phyloP scores from a whole-genome alignment of 768 basidiomycete genomes.

The Pleurotus salmoneostramineus region DNA sequence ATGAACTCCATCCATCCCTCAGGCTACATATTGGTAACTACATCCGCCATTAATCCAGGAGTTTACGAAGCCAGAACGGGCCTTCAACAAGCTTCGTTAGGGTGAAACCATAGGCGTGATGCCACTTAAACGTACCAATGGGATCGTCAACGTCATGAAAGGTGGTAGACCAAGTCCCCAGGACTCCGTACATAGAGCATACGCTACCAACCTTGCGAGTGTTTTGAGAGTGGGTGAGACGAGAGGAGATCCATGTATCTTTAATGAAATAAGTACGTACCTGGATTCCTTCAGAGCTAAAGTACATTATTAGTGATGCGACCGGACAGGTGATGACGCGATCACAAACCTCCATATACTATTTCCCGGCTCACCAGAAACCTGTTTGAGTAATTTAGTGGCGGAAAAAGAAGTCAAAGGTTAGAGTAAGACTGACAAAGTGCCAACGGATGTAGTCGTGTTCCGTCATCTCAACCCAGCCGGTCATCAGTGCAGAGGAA shows the following conservation, averaged over 20 bases:
- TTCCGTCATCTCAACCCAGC: conserved; percentile 50
- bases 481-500: conserved; percentile 42
- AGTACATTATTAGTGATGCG: neutral
- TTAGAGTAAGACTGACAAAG: conserved; percentile 41
- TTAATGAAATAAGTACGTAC: conserved; percentile 1
- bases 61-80: conserved; percentile 32
- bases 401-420: conserved; percentile 8
- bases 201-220: conserved; percentile 45
- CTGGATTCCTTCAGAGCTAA: conserved; percentile 10
- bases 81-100: conserved; percentile 15
- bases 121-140: conserved; percentile 27
- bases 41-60: neutral
- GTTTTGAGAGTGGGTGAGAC: conserved; percentile 16
- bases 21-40: neutral
- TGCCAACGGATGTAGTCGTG: conserved; percentile 61
- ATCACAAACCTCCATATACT: conserved; percentile 52
- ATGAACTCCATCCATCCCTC: too few species aligned
- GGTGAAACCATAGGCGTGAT: neutral
- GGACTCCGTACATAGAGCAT: conserved; percentile 53
- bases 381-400: conserved; percentile 21
- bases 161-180: conserved; percentile 48
- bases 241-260: neutral
- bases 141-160: conserved; percentile 42
- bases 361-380: conserved; percentile 47
- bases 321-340: too few species aligned